Conservation (phyloP, 805 yeast genomes). For the Lipomyces spencermartinsiae region DNA sequence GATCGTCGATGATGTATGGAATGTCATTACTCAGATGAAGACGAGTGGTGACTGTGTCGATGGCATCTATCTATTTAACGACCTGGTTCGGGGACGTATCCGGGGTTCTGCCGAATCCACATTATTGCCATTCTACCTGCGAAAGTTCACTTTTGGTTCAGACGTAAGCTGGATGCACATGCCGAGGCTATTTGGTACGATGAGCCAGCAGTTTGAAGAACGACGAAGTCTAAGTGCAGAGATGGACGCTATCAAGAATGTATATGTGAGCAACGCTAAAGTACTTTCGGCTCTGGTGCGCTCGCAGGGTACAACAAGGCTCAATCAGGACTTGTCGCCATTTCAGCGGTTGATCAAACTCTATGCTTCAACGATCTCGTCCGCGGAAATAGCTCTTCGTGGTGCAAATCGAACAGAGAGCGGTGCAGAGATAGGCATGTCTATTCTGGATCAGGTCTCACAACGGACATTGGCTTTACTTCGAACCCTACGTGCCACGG, state of each 20-base stretch:
- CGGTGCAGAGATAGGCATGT: slow-evolving; percentile 44
- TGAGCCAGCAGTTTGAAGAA: slow-evolving; percentile 9
- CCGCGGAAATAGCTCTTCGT: slow-evolving; percentile 36
- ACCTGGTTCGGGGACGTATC: slow-evolving; percentile 6
- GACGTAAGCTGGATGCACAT: slow-evolving; percentile 6
- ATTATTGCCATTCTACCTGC: slow-evolving; percentile 11
- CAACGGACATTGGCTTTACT: slow-evolving; percentile 66
- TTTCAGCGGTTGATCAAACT: slow-evolving; percentile 13
- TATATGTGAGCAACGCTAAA: slow-evolving; percentile 2
- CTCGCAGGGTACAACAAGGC: slow-evolving; percentile 12
- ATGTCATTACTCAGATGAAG: slow-evolving; percentile 20
- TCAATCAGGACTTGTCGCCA: background rate
- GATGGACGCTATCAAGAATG: slow-evolving; percentile 2
- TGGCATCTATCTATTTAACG: slow-evolving; percentile 3
- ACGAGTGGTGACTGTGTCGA: background rate
- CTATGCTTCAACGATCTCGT: slow-evolving; percentile 29
- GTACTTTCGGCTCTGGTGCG: slow-evolving; percentile 16
- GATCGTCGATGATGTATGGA: slow-evolving; percentile 36
- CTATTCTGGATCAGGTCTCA: slow-evolving; percentile 63
- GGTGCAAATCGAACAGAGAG: slow-evolving; percentile 27
- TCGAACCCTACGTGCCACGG: slow-evolving; percentile 55
- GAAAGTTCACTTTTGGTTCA: slow-evolving; percentile 10
- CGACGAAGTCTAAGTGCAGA: slow-evolving; percentile 8
- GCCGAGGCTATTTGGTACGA: slow-evolving; percentile 12
- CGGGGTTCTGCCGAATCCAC: slow-evolving; percentile 12